Percentiles rank a stretch among this genome's conserved stretches.
Conservation (phyloP, 257 asterid species). For the Lavandula angustifolia region DNA sequence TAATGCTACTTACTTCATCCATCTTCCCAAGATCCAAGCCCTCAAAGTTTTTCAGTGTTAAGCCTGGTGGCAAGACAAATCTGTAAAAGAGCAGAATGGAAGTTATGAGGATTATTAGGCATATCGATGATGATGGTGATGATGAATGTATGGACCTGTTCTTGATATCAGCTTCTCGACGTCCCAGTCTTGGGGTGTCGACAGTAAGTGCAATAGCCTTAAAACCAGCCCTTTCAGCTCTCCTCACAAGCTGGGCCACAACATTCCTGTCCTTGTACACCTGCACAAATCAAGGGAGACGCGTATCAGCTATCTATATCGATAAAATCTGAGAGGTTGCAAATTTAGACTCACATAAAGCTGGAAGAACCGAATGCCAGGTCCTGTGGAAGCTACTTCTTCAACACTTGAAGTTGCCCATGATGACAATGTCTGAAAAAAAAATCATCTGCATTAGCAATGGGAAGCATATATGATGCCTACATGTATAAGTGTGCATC, state of each 20-base stretch:
- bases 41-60: constrained; percentile 82
- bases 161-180: constrained; percentile 89
- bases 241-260: constrained; percentile 85
- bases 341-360: constrained; percentile 46
- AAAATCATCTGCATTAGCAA: constrained; percentile 26
- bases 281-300: constrained; percentile 43
- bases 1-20: constrained; percentile 57
- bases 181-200: constrained; percentile 89
- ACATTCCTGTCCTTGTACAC: constrained; percentile 89
- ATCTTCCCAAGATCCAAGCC: constrained; percentile 83
- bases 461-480: too few relatives aligned
- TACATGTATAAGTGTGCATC: too few relatives aligned
- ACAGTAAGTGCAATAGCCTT: constrained; percentile 96
- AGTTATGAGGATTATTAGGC: too few relatives aligned
- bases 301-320: not conserved
- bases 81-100: constrained; percentile 42
- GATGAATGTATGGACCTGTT: constrained; percentile 54
- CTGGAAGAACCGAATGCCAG: constrained; percentile 58
- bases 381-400: constrained; percentile 89
- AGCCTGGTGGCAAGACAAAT: constrained; percentile 57
- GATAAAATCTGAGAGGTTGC: too few relatives aligned
- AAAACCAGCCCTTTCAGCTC: constrained; percentile 93
- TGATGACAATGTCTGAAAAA: constrained; percentile 72
- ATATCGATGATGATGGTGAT: too few relatives aligned
- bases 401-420: constrained; percentile 66